phyloP scores from a whole-genome alignment of 164 flowering plant genomes.

The Annona cherimola region DNA sequence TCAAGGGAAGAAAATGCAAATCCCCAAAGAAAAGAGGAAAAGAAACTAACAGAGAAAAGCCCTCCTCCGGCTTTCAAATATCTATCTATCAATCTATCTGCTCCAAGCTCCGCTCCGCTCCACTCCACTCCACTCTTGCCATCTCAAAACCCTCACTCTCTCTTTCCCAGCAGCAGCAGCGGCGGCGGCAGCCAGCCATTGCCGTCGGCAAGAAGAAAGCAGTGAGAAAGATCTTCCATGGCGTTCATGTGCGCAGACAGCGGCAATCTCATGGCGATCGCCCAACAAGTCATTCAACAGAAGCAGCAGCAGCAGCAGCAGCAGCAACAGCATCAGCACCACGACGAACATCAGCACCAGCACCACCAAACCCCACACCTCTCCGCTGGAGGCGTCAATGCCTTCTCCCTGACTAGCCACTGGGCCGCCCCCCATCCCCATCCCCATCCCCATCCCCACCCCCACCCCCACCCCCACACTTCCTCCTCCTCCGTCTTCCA shows the following conservation, averaged over 20 bases:
- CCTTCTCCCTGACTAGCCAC: slow-evolving; percentile 34
- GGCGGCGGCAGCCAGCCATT: neutral
- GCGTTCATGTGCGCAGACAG: slow-evolving; percentile 93
- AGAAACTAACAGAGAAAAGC: neutral
- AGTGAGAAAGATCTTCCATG: slow-evolving; percentile 28
- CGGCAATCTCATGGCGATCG: slow-evolving; percentile 96
- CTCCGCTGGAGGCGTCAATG: slow-evolving; percentile 15
- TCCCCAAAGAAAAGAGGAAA: too few relatives aligned
- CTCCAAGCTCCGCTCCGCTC: neutral
- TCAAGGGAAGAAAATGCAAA: too few relatives aligned
- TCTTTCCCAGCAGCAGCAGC: slow-evolving; percentile 5
- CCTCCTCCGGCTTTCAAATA: slow-evolving; percentile 3
- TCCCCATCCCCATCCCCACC: slow-evolving; percentile 10
- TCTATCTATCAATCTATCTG: too few relatives aligned
- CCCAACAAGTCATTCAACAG: slow-evolving; percentile 88
- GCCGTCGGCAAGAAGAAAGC: neutral
- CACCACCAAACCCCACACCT: slow-evolving; percentile 49
- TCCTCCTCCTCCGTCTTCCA: slow-evolving; percentile 16
- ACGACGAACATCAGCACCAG: slow-evolving; percentile 52
- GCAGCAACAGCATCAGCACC: slow-evolving; percentile 56
- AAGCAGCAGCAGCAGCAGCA: slow-evolving; percentile 78
- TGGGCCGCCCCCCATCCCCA: slow-evolving; percentile 29
- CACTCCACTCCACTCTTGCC: neutral
- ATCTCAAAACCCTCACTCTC: slow-evolving; percentile 6
- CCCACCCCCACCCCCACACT: slow-evolving; percentile 19